These are phyloP conservation scores for Aspergillus floridensis DNA, from an alignment of 2,329 filamentous ascomycete genomes.

Conservation along the genomic window DNA sequence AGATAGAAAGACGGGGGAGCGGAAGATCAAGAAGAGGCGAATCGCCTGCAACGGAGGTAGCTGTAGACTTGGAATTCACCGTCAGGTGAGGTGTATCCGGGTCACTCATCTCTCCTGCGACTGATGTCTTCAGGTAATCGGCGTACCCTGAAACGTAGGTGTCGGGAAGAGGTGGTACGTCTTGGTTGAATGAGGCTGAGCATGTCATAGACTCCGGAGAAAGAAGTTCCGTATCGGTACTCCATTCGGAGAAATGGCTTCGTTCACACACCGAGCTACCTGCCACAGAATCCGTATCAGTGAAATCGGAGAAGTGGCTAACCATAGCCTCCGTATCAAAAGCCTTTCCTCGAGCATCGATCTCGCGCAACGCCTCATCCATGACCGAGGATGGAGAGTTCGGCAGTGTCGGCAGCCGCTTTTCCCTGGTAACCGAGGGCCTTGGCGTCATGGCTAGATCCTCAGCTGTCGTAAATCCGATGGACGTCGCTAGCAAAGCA, in stretches of 20 bases:
- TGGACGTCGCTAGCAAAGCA: slow-evolving; percentile 21
- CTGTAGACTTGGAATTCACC: slow-evolving; percentile 29
- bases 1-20: slow-evolving; percentile 26
- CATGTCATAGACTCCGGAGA: slow-evolving; percentile 40
- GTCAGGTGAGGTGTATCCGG: slow-evolving; percentile 40
- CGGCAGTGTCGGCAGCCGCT: slow-evolving; percentile 46
- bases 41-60: slow-evolving; percentile 28
- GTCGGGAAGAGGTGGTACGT: slow-evolving; percentile 19
- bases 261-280: slow-evolving; percentile 30
- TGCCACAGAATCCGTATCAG: slow-evolving; percentile 30
- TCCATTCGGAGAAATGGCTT: slow-evolving; percentile 44
- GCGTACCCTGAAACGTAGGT: slow-evolving; percentile 20
- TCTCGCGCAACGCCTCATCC: slow-evolving; percentile 39
- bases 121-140: slow-evolving; percentile 23
- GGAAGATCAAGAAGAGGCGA: slow-evolving; percentile 25
- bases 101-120: slow-evolving; percentile 27
- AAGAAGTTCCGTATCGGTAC: slow-evolving; percentile 36
- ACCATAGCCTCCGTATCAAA: slow-evolving; percentile 33
- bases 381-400: slow-evolving; percentile 48
- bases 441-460: slow-evolving; percentile 26
- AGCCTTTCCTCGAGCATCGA: slow-evolving; percentile 32
- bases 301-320: slow-evolving; percentile 46
- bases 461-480: slow-evolving; percentile 10
- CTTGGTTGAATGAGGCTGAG: slow-evolving; percentile 32
- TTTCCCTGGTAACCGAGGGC: slow-evolving; percentile 31